Evolutionary conservation across 345 rosid species (phyloP).

Genomic region (Hibiscus syriacus): DNA sequence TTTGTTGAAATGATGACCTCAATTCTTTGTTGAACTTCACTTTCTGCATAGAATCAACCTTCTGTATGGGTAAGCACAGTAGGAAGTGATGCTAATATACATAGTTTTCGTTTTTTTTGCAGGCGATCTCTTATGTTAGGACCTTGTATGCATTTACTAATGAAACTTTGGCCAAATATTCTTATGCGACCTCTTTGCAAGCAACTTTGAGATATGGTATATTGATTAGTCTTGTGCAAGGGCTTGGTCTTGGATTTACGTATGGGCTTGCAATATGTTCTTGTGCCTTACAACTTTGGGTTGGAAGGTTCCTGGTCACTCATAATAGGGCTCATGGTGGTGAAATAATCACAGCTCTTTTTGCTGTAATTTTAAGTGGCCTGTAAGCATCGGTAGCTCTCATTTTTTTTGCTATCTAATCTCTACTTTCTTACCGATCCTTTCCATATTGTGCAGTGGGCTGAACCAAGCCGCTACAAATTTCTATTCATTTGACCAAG

Average conservation of each 20-base stretch:
- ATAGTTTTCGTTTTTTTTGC: constrained; percentile 29
- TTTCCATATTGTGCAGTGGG: constrained; percentile 45
- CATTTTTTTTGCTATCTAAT: constrained; percentile 10
- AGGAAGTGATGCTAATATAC: constrained; percentile 7
- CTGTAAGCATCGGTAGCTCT: constrained; percentile 64
- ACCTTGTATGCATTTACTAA: constrained; percentile 96
- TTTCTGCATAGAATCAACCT: not conserved
- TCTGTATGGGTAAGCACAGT: not conserved
- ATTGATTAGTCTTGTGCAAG: constrained; percentile 94
- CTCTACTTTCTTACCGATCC: not conserved
- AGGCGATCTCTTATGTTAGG: constrained; percentile 86
- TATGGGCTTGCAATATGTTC: constrained; percentile 98
- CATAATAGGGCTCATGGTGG: constrained; percentile 68
- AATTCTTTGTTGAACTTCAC: not conserved
- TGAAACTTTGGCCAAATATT: constrained; percentile 94
- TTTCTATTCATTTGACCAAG: constrained; percentile 98
- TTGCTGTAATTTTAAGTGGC: constrained; percentile 94
- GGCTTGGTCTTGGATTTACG: constrained; percentile 97
- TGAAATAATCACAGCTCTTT: constrained; percentile 80
- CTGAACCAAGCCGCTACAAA: constrained; percentile 99
- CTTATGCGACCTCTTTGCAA: constrained; percentile 93
- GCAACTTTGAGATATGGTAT: constrained; percentile 95
- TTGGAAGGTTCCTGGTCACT: constrained; percentile 74
- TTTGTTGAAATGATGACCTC: not conserved
- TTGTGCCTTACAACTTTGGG: constrained; percentile 93